Evolutionary conservation across 2,329 filamentous ascomycete genomes (phyloP), one percentile per base, ranked within the genome.

Genomic region (Clonostachys sp.): DNA sequence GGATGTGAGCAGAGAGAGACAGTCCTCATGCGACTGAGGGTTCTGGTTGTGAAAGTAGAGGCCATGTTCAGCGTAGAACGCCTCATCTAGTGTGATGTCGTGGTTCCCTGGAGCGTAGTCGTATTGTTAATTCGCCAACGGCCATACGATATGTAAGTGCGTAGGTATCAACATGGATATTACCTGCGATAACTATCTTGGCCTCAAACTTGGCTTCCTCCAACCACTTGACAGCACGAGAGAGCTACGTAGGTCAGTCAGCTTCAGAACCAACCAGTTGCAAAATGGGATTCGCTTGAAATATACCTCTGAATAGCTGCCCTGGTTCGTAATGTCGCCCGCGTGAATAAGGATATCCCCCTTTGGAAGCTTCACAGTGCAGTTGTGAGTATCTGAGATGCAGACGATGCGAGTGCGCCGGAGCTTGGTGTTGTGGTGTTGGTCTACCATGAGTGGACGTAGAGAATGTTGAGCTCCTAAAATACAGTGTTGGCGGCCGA

Each of bases 271-370:
- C 24, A 30, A 30, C n/a, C 7, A 24, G 7, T 24, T 16, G 16
- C 16, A 34, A 34, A 10, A 30, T 10, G 24, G 4, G 24, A 10
- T 10, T 39, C 7, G 36, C 36, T 18, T 39, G 36, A 3, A 12
- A 39, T 51, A 45, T 35, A 75, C 74, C 66, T 84, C 80, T 7
- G 68, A 70, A 53, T 71, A 70, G 53, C 70, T 84, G 14, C 87
- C 87, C 59, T 86, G 81, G 60, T 89, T 90, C 5, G 86, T 89
- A 54, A 91, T 64, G 60, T 91, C 87, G 7, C 87, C 87, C 2
- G 87, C 86, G 59, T 90, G 86, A 44, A 91, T 83, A 34, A 91
- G 72, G 9, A 91, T 79, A 60, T 91, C 86, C 39, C 87, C 87
- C 18, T 74, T 75, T 0, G 87, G 87, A 2, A 90, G 73, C 55